Percentiles rank a stretch among this genome's conserved stretches.
Conservation (phyloP, 345 rosid genomes). For the Rhizophora mangle region DNA sequence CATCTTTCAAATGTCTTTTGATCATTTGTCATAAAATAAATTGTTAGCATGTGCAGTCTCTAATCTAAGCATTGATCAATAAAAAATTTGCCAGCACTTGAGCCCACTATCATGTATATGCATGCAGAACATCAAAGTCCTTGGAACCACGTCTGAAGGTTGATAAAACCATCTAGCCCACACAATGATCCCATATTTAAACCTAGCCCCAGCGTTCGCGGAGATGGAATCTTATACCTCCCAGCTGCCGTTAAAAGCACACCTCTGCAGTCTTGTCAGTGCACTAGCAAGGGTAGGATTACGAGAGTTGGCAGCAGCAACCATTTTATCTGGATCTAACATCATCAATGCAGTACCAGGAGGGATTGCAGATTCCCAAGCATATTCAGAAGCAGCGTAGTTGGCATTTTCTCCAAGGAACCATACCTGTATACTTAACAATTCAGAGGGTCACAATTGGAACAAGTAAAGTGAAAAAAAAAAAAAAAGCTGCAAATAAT, state of each 20-base stretch:
- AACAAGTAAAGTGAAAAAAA: not conserved
- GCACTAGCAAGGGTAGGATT: conserved; percentile 98
- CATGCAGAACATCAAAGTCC: too few relatives aligned
- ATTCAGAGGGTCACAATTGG: not conserved
- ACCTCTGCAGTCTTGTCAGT: conserved; percentile 94
- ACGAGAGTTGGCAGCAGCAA: conserved; percentile 99
- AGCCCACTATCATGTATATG: too few relatives aligned
- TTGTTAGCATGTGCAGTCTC: too few relatives aligned
- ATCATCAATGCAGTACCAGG: conserved; percentile 99
- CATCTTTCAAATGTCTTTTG: too few relatives aligned
- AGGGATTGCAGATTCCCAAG: conserved; percentile 99
- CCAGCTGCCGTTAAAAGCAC: conserved; percentile 99
- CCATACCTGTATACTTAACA: conserved; percentile 67
- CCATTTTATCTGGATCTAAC: conserved; percentile 99
- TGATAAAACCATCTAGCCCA: too few relatives aligned
- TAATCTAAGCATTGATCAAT: too few relatives aligned
- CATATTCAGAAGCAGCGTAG: conserved; percentile 99
- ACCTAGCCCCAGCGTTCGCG: not conserved
- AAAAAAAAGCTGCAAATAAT: not conserved
- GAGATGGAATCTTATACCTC: conserved; percentile 58
- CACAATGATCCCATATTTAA: too few relatives aligned
- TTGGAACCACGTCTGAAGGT: too few relatives aligned
- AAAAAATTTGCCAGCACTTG: too few relatives aligned
- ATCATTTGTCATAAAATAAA: too few relatives aligned
- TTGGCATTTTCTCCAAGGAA: conserved; percentile 99